Base-by-base conservation (phyloP, 1,284 basidiomycete genomes). In the Ustilago xerochloae region DNA sequence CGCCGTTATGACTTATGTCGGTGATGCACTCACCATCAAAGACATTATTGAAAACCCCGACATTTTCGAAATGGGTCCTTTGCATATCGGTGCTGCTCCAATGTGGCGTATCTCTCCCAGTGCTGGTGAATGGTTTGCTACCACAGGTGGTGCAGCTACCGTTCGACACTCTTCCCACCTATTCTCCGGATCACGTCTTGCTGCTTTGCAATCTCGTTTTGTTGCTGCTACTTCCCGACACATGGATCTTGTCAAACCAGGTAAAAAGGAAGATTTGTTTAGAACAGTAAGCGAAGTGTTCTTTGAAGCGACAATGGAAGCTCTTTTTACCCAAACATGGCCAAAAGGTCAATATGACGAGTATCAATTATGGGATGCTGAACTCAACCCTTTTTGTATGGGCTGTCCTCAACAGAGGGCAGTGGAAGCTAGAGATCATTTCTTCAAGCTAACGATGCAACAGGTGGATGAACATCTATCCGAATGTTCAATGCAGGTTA, bases 281-380 rank as follows among this genome's bases (percentile, higher is more conserved):
- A 13, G 10, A 15, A 15, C 50, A 22, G 36, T 35, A 1, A 43
- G 39, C 15, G 52, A 54, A 20, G 2, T 9, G 8, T 50, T 55
- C 26, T 65, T 59, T 35, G 26, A 59, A 30, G 52, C 63, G 13
- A 65, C 63, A 6, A 24, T 65, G 35, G 47, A 65, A 30, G 56
- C 63, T n/a, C 29, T 65, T 3, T 65, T 65, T 26, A 55, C 57
- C 2, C 10, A 35, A 6, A 48, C 9, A 18, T 60, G 54, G 16
- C 63, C 58, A 5, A 22, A 30, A 16, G 63, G 58, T 12, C 10
- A 35, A 39, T 61, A 60, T 20, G 10, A 16, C 2, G 55, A 36
- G 20, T 65, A 59, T 36, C 3, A 20, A 6, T 13, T n/a, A 10
- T 65, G 63, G 63, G 63, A 65, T 46, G 41, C 16, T 1, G 39